A percentile compares a stretch with the other conserved stretches of the same genome.
phyloP scores from a whole-genome alignment of 345 rosid genomes.

The Rubroshorea leprosula region DNA sequence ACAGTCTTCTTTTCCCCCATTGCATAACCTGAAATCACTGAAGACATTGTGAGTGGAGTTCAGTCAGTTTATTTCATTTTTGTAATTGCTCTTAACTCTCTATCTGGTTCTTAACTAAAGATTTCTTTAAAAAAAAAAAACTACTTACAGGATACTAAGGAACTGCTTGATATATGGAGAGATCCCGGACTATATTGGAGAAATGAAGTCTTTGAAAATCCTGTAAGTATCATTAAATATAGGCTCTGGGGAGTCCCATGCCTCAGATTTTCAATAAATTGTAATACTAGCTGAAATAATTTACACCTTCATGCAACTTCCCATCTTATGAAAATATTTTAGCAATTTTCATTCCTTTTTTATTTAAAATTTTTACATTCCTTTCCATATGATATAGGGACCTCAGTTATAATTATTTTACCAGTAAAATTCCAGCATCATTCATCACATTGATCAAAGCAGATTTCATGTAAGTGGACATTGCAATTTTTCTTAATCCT shows the following conservation, averaged over 20 bases:
- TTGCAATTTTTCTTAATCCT: not conserved
- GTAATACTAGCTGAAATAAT: too few species aligned
- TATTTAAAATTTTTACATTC: not conserved
- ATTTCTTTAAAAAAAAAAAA: constrained; percentile 4
- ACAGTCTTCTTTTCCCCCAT: constrained; percentile 47
- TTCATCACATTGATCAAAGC: constrained; percentile 42
- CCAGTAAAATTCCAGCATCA: constrained; percentile 59
- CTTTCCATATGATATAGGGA: constrained; percentile 46
- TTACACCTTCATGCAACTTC: too few species aligned
- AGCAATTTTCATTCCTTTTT: not conserved
- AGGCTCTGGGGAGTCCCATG: not conserved
- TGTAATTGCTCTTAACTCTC: not conserved
- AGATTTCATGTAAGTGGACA: constrained; percentile 63
- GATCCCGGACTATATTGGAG: constrained; percentile 57
- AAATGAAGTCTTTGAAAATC: constrained; percentile 52
- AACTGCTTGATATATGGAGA: constrained; percentile 53
- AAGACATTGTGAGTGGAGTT: constrained; percentile 67
- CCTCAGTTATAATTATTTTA: constrained; percentile 70
- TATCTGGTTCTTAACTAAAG: not conserved
- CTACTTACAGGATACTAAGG: constrained; percentile 51
- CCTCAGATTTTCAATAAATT: not conserved
- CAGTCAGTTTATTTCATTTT: not conserved
- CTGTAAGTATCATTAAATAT: constrained; percentile 44
- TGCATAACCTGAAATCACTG: constrained; percentile 46
- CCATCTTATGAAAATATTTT: not conserved